Evolutionary conservation across 768 basidiomycete genomes (phyloP).

Genomic region (Termitomyces sp.): DNA sequence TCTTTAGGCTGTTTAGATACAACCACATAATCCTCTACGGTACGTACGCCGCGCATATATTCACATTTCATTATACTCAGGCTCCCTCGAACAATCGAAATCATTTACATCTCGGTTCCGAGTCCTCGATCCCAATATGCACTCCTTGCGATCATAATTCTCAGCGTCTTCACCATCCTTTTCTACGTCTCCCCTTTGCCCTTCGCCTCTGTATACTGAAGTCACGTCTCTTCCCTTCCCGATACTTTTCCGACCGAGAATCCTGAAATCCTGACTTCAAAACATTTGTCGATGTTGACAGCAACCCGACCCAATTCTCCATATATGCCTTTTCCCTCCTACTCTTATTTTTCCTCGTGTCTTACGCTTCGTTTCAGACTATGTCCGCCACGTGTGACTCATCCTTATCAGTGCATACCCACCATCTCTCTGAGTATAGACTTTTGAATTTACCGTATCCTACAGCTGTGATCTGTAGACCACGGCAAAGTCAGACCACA

Average conservation of each 20-base stretch:
- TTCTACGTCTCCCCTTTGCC: conserved; percentile 49
- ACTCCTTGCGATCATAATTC: conserved; percentile 81
- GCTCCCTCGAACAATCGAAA: conserved; percentile 70
- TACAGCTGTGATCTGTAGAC: too few species aligned
- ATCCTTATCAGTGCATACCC: too few species aligned
- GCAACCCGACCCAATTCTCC: conserved; percentile 76
- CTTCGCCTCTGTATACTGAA: too few species aligned
- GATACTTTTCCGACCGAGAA: conserved; percentile 88
- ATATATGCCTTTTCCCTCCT: conserved; percentile 35
- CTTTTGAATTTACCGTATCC: too few species aligned
- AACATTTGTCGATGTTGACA: conserved; percentile 81
- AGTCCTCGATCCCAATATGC: conserved; percentile 85
- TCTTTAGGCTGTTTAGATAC: conserved; percentile 86
- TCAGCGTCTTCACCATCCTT: conserved; percentile 86
- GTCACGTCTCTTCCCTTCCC: too few species aligned
- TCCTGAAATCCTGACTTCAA: conserved; percentile 81
- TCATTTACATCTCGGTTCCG: conserved; percentile 89
- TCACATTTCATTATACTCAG: not conserved
- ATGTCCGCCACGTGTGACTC: too few species aligned
- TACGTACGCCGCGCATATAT: conserved; percentile 31
- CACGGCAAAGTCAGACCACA: too few species aligned
- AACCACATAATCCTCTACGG: conserved; percentile 77
- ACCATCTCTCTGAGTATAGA: too few species aligned
- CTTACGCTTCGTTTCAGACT: too few species aligned
- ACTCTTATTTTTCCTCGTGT: too few species aligned